phyloP scores from a whole-genome alignment of 1,139 yeast species.

The Kodamaea alishanica region DNA sequence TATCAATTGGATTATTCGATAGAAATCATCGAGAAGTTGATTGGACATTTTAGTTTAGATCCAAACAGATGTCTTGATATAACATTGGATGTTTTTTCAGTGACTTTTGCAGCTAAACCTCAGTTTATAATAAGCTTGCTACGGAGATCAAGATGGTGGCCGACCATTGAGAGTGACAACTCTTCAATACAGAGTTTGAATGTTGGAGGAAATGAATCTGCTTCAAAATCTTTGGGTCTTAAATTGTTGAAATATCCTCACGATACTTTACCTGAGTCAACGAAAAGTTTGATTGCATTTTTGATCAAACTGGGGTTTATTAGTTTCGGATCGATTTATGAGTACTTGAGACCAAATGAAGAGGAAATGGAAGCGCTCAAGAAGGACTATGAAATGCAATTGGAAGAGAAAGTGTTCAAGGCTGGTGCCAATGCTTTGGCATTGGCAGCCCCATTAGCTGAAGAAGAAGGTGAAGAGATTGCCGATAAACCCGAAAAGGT shows the following conservation, averaged over 20 bases:
- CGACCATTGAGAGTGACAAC: slow-evolving; percentile 33
- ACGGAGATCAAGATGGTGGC: slow-evolving; percentile 65
- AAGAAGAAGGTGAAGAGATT: slow-evolving; percentile 53
- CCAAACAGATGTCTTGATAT: slow-evolving; percentile 69
- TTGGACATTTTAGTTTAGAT: slow-evolving; percentile 78
- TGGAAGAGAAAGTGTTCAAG: slow-evolving; percentile 59
- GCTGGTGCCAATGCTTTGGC: slow-evolving; percentile 82
- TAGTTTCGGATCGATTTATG: slow-evolving; percentile 60
- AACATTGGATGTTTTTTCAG: slow-evolving; percentile 49
- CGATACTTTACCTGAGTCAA: slow-evolving; percentile 42
- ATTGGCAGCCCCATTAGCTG: slow-evolving; percentile 77
- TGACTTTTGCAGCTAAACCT: slow-evolving; percentile 43
- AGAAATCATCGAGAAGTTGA: slow-evolving; percentile 52
- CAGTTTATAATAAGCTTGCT: slow-evolving; percentile 49
- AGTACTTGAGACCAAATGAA: slow-evolving; percentile 49
- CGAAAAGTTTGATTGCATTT: slow-evolving; percentile 45
- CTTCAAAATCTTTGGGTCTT: slow-evolving; percentile 58
- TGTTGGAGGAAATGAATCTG: slow-evolving; percentile 49
- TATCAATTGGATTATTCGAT: slow-evolving; percentile 46
- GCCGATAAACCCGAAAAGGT: slow-evolving; percentile 2
- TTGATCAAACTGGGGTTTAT: slow-evolving; percentile 69
- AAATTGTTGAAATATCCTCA: slow-evolving; percentile 40
- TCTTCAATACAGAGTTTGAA: slow-evolving; percentile 29
- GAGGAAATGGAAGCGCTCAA: slow-evolving; percentile 42
- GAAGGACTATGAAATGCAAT: slow-evolving; percentile 42